phyloP scores from a whole-genome alignment of 495 filamentous ascomycete species.

The Glonium stellatum region DNA sequence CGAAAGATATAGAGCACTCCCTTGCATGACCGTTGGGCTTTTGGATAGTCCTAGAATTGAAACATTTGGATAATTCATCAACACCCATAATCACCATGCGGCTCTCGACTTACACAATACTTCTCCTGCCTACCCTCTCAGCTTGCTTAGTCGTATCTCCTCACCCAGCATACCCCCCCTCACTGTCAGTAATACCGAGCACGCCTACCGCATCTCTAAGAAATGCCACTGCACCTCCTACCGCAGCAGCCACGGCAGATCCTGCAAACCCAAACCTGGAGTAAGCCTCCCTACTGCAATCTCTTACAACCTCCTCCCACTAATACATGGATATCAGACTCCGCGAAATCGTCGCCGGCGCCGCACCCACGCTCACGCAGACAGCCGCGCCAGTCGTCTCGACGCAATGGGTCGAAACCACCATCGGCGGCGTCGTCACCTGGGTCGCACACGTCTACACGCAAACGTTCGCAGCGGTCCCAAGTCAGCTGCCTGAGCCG shows the following conservation, averaged over 20 bases:
- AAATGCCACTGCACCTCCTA: slow-evolving; percentile 2
- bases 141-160: slow-evolving; percentile 7
- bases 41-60: no score
- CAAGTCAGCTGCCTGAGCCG: slow-evolving; percentile 17
- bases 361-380: not conserved
- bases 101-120: not conserved
- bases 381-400: not conserved
- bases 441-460: slow-evolving; percentile 27
- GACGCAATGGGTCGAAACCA: slow-evolving; percentile 28
- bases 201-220: not conserved
- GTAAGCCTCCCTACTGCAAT: not conserved
- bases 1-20: no score
- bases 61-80: not conserved
- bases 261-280: not conserved
- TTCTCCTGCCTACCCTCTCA: slow-evolving; percentile 15
- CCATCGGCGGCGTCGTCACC: slow-evolving; percentile 18
- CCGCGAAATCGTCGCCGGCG: slow-evolving; percentile 7
- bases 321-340: not conserved
- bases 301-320: not conserved
- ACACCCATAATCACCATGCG: slow-evolving; percentile 5
- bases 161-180: slow-evolving; percentile 1
- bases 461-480: slow-evolving; percentile 17
- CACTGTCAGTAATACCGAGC: not conserved
- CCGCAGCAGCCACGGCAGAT: not conserved
- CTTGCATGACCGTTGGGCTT: no score